Conservation (phyloP, 208 protist species). For the Acanthamoeba sp. region DNA sequence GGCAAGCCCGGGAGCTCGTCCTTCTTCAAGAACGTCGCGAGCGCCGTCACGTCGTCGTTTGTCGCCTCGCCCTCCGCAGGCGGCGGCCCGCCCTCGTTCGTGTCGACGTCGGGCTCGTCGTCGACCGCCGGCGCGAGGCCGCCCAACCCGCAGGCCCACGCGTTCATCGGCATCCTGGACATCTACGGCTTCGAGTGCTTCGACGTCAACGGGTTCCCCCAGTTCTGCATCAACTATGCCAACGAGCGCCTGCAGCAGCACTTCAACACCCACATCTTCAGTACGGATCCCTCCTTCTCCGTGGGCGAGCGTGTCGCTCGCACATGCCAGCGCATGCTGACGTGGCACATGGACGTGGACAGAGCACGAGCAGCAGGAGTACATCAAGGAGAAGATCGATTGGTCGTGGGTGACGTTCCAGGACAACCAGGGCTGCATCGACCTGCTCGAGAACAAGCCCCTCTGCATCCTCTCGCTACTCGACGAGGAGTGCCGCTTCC, state of each 20-base stretch:
- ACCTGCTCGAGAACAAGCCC: constrained; percentile 82
- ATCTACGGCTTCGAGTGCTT: constrained; percentile 98
- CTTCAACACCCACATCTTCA: constrained; percentile 93
- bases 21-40: constrained; percentile 19
- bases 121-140: neutral
- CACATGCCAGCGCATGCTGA: neutral
- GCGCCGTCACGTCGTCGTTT: constrained; percentile 4
- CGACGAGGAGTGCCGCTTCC: constrained; percentile 92
- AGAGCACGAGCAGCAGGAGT: constrained; percentile 82
- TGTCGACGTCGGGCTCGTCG: too few species aligned
- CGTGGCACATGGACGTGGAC: constrained; percentile 80
- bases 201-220: constrained; percentile 87
- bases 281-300: neutral
- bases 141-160: constrained; percentile 23
- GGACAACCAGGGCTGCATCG: constrained; percentile 86
- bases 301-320: neutral
- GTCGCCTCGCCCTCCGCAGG: neutral
- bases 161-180: constrained; percentile 87
- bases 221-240: constrained; percentile 99
- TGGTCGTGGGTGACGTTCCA: constrained; percentile 88
- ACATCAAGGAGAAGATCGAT: constrained; percentile 86
- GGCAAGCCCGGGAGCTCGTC: neutral
- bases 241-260: constrained; percentile 98
- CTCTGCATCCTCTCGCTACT: constrained; percentile 90
- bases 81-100: neutral